phyloP scores from a whole-genome alignment of 202 grass and related monocot species.

The Setaria italica region DNA sequence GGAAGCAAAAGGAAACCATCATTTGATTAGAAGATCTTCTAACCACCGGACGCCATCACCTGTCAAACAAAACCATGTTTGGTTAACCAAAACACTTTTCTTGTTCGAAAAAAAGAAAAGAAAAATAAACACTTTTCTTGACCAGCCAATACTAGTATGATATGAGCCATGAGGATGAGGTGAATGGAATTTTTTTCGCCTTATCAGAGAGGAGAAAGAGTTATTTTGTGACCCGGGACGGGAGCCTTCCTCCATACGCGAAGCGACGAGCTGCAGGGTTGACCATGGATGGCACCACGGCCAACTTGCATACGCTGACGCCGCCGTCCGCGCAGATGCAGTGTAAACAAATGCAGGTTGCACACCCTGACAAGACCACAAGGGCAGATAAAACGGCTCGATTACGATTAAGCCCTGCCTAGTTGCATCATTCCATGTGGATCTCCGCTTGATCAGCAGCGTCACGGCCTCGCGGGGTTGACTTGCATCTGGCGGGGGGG shows the following conservation, averaged over 20 bases:
- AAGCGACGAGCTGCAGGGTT: constrained; percentile 15
- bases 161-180: background rate
- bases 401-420: background rate
- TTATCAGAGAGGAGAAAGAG: too few species aligned
- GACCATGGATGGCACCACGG: constrained; percentile 2
- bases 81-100: constrained; percentile 13
- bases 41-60: background rate
- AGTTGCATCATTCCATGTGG: constrained; percentile 32
- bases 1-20: background rate
- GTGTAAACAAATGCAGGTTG: background rate
- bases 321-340: background rate
- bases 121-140: too few species aligned
- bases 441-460: background rate
- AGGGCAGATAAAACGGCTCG: background rate
- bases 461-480: constrained; percentile 23
- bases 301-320: background rate
- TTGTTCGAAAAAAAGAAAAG: too few species aligned
- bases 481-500: constrained; percentile 5
- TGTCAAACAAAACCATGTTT: constrained; percentile 7
- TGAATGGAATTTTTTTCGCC: background rate
- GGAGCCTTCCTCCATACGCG: background rate
- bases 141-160: background rate
- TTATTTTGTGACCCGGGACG: background rate
- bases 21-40: background rate
- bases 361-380: background rate